Base-by-base conservation (phyloP, 768 basidiomycete species). In the Pholiota microspora region DNA sequence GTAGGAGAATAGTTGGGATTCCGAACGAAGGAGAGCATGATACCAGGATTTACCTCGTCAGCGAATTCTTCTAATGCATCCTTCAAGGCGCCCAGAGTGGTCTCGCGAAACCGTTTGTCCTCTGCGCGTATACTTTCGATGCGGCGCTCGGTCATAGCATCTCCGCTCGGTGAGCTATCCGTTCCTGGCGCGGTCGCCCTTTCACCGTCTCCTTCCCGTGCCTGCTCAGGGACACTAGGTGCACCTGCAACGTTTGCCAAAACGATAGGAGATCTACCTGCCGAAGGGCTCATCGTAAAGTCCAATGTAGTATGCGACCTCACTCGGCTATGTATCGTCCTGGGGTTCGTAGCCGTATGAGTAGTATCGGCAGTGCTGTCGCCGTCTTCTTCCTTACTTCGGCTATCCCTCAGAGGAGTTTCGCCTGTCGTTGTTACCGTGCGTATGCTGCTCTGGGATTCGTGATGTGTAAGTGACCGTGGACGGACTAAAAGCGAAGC, bases 371-470 rank as follows among this genome's bases (percentile, higher is more conserved):
- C 32, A 0, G 28, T 35, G 7, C 52, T 54, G 2, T 44, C 40
- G 21, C 16, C 59, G 10, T 52, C 63, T 8, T 62, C 70, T 6
- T 57, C 60, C 2, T 73, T 76, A 29, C 10, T 21, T 3, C 12
- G 15, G 12, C 21, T 36, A n/a, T 21, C n/a, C 29, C 5, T 34
- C 23, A 15, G n/a, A 2, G 34, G 8, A 6, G 23, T 45, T 15
- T 45, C 44, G 8, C 44, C 42, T 2, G 32, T 45, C 63, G 81
- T 87, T 24, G 80, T 82, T 4, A 92, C 84, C 0, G 91, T 92
- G 15, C 81, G 79, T 27, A 89, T 77, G 57, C 89, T 92, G 64
- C 84, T 88, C 16, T 72, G 73, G 2, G 88, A 89, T 15, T 78
- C 76, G 34, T 77, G 79, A 52, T 78, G 80, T 32, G 61, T 62